Base-by-base conservation (phyloP, 805 yeast species). In the Huiozyma sinensis region DNA sequence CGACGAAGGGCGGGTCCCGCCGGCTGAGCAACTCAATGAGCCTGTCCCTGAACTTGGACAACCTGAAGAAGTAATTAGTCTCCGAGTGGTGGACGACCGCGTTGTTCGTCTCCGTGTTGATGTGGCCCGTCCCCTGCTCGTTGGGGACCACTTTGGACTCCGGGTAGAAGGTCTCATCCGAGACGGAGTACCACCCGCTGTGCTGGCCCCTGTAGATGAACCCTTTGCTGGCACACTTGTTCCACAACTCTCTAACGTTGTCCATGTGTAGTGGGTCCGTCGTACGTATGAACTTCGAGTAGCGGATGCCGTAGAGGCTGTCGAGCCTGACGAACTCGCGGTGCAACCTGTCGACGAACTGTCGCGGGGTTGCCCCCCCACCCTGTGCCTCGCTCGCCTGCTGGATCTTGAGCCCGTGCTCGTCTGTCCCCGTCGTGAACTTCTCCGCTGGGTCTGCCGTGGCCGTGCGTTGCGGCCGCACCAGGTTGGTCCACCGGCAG, bases 151-250 rank as follows among this genome's bases (percentile, higher is more conserved):
- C 77, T 60, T 88, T 95, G 2, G 76, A 64, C 48, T 81, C 94
- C 0, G 97, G 84, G 55, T 86, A 90, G 56, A 92, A 92, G 1
- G 96, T 83, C 64, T 92, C 98, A 58, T 92, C 98, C 40, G 94
- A 82, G 6, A 90, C 69, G 6, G 95, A 85, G 58, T 92, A 92
- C 97, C 97, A 92, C 1, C 98, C 98, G 40, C 75, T 64, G 60
- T 92, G 98, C 30, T 73, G 67, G 6, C 95, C 96, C 57, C 81
- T 75, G 58, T 87, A 87, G 1, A 92, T 83, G 51, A 66, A 75
- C 0, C 85, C 90, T 38, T 73, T 76, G 0, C 72, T 64, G 38
- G 61, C 47, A 48, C 92, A 74, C 1, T 65, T 48, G 1, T 69
- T 61, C 97, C 98, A 92, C 48, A 92, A 72, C 30, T 68, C 61